Percentiles rank a stretch among this genome's conserved stretches.
Conservation (phyloP, 192 early-diverging fungal genomes). For the Podila verticillata region DNA sequence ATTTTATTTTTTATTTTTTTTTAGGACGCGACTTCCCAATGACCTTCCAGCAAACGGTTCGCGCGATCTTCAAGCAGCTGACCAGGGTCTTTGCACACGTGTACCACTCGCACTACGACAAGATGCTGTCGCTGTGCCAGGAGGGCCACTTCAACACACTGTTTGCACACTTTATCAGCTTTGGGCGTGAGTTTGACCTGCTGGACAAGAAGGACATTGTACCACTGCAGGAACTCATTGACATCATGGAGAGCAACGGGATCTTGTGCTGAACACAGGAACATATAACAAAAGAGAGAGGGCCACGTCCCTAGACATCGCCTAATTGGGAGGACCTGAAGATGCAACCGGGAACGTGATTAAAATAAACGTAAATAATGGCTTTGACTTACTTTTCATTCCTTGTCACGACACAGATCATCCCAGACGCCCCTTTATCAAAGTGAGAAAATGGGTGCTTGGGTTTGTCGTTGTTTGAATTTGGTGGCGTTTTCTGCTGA, state of each 20-base stretch:
- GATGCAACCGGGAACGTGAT: too few species aligned
- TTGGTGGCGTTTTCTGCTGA: too few species aligned
- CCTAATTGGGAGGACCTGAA: too few species aligned
- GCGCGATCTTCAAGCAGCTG: constrained; percentile 84
- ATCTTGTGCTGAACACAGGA: constrained; percentile 22
- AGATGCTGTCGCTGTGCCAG: constrained; percentile 81
- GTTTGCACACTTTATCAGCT: constrained; percentile 95
- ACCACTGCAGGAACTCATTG: constrained; percentile 84
- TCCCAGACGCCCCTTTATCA: too few species aligned
- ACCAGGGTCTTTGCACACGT: constrained; percentile 94
- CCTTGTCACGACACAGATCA: too few species aligned
- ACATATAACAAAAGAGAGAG: too few species aligned
- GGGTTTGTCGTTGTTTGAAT: too few species aligned
- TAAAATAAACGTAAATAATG: too few species aligned
- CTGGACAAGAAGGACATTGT: constrained; percentile 91
- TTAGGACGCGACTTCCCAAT: constrained; percentile 86
- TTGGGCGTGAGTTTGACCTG: constrained; percentile 92
- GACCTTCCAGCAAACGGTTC: constrained; percentile 74
- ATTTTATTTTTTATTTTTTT: too few species aligned
- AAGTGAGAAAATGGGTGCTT: too few species aligned
- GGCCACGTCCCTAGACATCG: too few species aligned
- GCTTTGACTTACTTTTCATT: too few species aligned
- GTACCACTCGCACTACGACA: constrained; percentile 90
- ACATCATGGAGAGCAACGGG: constrained; percentile 53
- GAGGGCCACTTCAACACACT: constrained; percentile 96